phyloP scores from a whole-genome alignment of 139 green algal species.

The Coccomyxa sp. region DNA sequence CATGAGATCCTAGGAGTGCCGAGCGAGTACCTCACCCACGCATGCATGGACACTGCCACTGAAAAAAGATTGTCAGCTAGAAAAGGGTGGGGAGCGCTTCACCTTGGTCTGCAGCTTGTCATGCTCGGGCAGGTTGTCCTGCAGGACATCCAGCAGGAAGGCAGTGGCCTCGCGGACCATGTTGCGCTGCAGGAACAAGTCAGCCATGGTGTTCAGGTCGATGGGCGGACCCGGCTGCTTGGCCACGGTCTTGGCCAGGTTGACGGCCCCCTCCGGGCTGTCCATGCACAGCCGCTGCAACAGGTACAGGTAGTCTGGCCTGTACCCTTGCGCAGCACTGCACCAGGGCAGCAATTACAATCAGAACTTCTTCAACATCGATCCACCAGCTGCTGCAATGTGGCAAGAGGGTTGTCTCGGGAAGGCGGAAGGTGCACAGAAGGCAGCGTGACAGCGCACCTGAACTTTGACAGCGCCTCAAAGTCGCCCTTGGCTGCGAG shows the following conservation, averaged over 20 bases:
- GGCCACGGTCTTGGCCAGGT: constrained; percentile 90
- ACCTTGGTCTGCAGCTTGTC: constrained; percentile 86
- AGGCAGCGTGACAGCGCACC: not conserved
- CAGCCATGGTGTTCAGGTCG: constrained; percentile 90
- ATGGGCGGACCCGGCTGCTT: constrained; percentile 80
- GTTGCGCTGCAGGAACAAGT: constrained; percentile 95
- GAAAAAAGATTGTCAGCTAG: too few species aligned
- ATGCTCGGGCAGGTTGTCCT: constrained; percentile 85
- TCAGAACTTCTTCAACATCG: not conserved
- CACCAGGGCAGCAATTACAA: constrained; percentile 24
- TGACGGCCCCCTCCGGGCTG: constrained; percentile 88
- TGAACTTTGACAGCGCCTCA: constrained; percentile 73
- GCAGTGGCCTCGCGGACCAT: constrained; percentile 88
- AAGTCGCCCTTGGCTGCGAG: constrained; percentile 96
- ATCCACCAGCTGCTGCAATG: not conserved
- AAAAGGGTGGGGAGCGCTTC: not conserved
- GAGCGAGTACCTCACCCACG: too few species aligned
- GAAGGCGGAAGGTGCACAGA: not conserved
- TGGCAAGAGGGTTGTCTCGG: not conserved
- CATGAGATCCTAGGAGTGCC: too few species aligned
- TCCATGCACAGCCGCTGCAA: constrained; percentile 91
- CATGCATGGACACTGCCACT: too few species aligned
- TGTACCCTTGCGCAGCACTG: constrained; percentile 71
- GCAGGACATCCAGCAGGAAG: constrained; percentile 96
- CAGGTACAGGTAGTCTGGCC: constrained; percentile 95